These are phyloP conservation scores for Aspergillus novoparasiticus DNA, from an alignment of 2,329 filamentous ascomycete species.

Conservation along the genomic window DNA sequence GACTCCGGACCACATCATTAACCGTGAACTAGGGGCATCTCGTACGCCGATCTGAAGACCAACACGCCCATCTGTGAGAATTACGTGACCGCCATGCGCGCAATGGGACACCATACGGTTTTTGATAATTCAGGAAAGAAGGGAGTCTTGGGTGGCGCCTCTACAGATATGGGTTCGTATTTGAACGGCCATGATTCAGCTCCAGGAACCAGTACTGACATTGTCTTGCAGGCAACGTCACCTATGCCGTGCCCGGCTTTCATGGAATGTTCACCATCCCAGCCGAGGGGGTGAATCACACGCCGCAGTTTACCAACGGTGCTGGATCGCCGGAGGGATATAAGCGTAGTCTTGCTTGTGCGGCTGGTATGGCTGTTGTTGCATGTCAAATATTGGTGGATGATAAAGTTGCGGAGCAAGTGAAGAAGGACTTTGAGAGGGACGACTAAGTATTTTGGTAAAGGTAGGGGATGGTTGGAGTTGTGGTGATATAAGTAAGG, in stretches of 20 bases:
- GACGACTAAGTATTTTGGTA: not conserved
- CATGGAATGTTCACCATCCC: constrained; percentile 48
- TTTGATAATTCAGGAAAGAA: constrained; percentile 24
- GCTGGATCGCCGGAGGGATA: constrained; percentile 54
- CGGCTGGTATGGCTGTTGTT: constrained; percentile 35
- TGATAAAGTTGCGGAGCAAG: constrained; percentile 28
- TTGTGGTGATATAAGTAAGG: not conserved
- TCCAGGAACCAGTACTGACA: not conserved
- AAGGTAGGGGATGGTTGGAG: too few species aligned
- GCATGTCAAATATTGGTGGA: constrained; percentile 33
- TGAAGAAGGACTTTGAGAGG: constrained; percentile 27
- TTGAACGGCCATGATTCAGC: too few species aligned
- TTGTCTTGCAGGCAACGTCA: constrained; percentile 42
- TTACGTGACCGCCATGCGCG: constrained; percentile 32
- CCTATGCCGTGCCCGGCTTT: constrained; percentile 47
- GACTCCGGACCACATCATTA: not conserved
- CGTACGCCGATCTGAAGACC: constrained; percentile 32
- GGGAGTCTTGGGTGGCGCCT: constrained; percentile 24
- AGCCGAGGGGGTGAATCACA: constrained; percentile 54
- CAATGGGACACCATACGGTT: constrained; percentile 29
- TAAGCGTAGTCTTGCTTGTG: constrained; percentile 40
- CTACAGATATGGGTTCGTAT: constrained; percentile 32
- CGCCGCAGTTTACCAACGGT: constrained; percentile 54
- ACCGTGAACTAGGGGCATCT: constrained; percentile 26
- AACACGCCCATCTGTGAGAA: constrained; percentile 34